A percentile compares a stretch with the other conserved stretches of the same genome.
These are phyloP conservation scores for Wakefieldia striispora DNA, from an alignment of 768 basidiomycete species.

Conservation along the genomic window DNA sequence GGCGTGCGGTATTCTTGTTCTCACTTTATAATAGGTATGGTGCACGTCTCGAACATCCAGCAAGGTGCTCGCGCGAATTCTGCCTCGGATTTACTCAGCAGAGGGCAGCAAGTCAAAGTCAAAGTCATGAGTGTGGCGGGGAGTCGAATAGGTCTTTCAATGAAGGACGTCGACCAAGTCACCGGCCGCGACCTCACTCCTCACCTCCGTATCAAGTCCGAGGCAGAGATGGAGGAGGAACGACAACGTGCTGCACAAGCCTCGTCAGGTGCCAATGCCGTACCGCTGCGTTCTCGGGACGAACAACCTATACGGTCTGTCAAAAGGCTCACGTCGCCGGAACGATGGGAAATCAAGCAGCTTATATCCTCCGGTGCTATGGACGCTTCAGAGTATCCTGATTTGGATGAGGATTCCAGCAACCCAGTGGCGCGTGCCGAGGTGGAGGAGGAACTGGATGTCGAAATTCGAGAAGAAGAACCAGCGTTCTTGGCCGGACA, in stretches of 20 bases:
- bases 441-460: constrained; percentile 94
- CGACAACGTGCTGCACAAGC: constrained; percentile 57
- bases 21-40: constrained; percentile 69
- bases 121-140: constrained; percentile 95
- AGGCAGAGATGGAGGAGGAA: constrained; percentile 90
- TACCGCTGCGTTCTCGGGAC: constrained; percentile 65
- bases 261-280: constrained; percentile 82
- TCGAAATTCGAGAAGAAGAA: constrained; percentile 96
- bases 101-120: constrained; percentile 87
- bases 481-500: constrained; percentile 95
- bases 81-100: constrained; percentile 79
- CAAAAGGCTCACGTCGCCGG: constrained; percentile 90
- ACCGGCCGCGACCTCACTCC: constrained; percentile 92
- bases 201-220: constrained; percentile 90
- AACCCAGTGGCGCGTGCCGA: constrained; percentile 78
- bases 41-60: constrained; percentile 93
- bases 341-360: constrained; percentile 99
- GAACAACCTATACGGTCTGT: constrained; percentile 64
- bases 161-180: constrained; percentile 96
- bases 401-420: constrained; percentile 82
- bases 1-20: not conserved
- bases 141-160: constrained; percentile 78
- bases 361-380: constrained; percentile 94
- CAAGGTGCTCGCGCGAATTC: constrained; percentile 81
- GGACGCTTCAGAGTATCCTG: constrained; percentile 90